These are phyloP conservation scores for Ammopiptanthus mongolicus DNA, from an alignment of 306 rosid genomes.

Conservation along the genomic window DNA sequence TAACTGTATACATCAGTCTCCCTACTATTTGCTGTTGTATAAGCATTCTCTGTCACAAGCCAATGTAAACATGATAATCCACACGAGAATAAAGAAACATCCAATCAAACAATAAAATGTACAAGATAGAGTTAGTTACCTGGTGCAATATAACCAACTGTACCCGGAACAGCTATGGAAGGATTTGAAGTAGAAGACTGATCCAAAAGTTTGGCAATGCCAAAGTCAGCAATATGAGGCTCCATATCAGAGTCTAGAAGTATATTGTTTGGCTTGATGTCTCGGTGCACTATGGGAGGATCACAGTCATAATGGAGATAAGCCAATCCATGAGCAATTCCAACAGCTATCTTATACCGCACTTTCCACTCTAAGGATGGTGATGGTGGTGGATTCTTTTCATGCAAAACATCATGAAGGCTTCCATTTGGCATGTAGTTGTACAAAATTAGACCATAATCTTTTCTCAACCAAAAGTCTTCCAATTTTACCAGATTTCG, in stretches of 20 bases:
- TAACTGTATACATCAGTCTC: constrained; percentile 75
- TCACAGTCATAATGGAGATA: constrained; percentile 82
- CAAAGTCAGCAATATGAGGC: constrained; percentile 76
- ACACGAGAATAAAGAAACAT: background rate
- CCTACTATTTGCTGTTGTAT: constrained; percentile 32
- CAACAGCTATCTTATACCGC: constrained; percentile 62
- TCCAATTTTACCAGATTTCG: constrained; percentile 67
- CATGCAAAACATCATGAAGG: constrained; percentile 72
- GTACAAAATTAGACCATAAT: constrained; percentile 68
- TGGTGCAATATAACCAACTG: constrained; percentile 81
- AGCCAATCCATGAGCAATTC: constrained; percentile 69
- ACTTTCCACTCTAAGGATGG: constrained; percentile 53
- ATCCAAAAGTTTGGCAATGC: constrained; percentile 78
- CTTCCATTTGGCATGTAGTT: constrained; percentile 77
- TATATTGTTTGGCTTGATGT: constrained; percentile 77
- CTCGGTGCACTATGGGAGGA: constrained; percentile 78
- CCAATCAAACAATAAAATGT: background rate
- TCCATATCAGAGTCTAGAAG: constrained; percentile 81
- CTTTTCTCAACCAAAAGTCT: constrained; percentile 57
- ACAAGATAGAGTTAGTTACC: constrained; percentile 43
- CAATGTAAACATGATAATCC: background rate
- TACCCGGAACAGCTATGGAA: constrained; percentile 51
- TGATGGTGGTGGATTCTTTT: constrained; percentile 34
- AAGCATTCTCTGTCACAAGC: constrained; percentile 58
- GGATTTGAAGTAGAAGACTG: constrained; percentile 40